These are phyloP conservation scores for Aspergillus kassunensis DNA, from an alignment of 495 filamentous ascomycete genomes.

Conservation along the genomic window DNA sequence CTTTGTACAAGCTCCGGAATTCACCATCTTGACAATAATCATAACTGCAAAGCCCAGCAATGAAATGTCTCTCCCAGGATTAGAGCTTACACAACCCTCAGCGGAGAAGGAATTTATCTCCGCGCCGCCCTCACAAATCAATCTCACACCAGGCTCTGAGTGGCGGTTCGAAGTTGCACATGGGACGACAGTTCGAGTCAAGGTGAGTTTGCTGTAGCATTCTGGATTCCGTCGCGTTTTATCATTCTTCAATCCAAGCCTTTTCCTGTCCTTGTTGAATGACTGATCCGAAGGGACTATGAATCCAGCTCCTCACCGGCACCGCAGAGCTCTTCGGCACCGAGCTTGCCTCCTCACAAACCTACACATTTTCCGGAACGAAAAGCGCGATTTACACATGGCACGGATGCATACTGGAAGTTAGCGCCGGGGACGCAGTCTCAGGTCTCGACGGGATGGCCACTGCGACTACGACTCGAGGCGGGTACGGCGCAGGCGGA, in stretches of 20 bases:
- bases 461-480: constrained; percentile 2
- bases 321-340: constrained; percentile 95
- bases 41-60: constrained; percentile 1
- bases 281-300: constrained; percentile 14
- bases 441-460: constrained; percentile 39
- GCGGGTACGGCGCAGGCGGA: constrained; percentile 43
- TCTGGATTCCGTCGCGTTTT: constrained; percentile 4
- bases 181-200: constrained; percentile 57
- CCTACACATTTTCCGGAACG: constrained; percentile 76
- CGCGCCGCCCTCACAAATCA: constrained; percentile 43
- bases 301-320: constrained; percentile 61
- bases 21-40: neutral
- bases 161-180: constrained; percentile 90
- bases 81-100: constrained; percentile 43
- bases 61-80: constrained; percentile 47
- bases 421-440: constrained; percentile 51
- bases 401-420: constrained; percentile 81
- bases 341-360: constrained; percentile 76
- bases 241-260: too few relatives aligned
- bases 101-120: constrained; percentile 35
- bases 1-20: too few relatives aligned
- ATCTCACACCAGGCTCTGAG: constrained; percentile 56
- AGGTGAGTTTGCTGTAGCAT: constrained; percentile 34
- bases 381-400: constrained; percentile 89
- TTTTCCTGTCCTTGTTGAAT: neutral